phyloP scores from a whole-genome alignment of 1,139 yeast genomes.

The Geotrichum aggregatum region DNA sequence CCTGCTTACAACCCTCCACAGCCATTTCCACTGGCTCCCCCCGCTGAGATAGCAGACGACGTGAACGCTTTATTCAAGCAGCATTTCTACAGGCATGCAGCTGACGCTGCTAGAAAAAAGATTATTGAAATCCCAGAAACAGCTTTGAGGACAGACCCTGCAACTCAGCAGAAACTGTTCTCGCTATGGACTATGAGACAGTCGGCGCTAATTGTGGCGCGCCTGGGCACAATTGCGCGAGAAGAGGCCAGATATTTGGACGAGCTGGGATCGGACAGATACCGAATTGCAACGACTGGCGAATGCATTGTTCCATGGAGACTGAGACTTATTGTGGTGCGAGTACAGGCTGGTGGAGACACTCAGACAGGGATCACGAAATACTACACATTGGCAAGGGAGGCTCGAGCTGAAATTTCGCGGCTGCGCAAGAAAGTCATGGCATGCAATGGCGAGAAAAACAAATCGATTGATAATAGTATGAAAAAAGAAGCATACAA shows the following conservation, averaged over 20 bases:
- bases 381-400: constrained; percentile 34
- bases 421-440: constrained; percentile 14
- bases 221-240: constrained; percentile 26
- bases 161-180: constrained; percentile 21
- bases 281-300: constrained; percentile 28
- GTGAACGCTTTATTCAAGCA: constrained; percentile 24
- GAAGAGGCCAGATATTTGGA: constrained; percentile 31
- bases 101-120: constrained; percentile 25
- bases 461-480: neutral
- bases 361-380: constrained; percentile 29
- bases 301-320: constrained; percentile 34
- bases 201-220: constrained; percentile 25
- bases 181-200: constrained; percentile 30
- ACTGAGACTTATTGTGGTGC: constrained; percentile 29
- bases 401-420: constrained; percentile 25
- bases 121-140: constrained; percentile 19
- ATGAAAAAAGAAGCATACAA: neutral
- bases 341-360: constrained; percentile 32
- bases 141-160: constrained; percentile 1
- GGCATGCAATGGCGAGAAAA: constrained; percentile 19
- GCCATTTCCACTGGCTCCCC: constrained; percentile 25
- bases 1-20: constrained; percentile 28
- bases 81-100: constrained; percentile 29
- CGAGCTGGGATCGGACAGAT: constrained; percentile 28
- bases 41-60: constrained; percentile 21